phyloP scores from a whole-genome alignment of 225 moss, liverwort and hornwort genomes.

The Physcomitrellopsis africana region DNA sequence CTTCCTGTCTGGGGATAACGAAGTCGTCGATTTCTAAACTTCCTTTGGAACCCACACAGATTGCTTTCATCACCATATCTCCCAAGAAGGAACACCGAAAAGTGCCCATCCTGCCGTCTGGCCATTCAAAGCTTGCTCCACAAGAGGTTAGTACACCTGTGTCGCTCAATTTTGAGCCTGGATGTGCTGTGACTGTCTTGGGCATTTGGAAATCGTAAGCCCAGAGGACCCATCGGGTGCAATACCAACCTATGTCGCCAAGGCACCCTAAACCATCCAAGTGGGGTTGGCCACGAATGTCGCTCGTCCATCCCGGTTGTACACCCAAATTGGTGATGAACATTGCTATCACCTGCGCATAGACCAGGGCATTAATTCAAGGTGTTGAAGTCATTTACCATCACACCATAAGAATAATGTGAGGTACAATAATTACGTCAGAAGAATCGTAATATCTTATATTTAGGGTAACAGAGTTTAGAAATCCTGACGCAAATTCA shows the following conservation, averaged over 20 bases:
- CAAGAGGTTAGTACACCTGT: conserved; percentile 51
- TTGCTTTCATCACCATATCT: conserved; percentile 46
- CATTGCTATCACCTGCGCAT: conserved; percentile 35
- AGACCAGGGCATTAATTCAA: background rate
- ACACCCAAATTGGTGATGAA: conserved; percentile 32
- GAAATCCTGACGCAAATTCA: too few species aligned
- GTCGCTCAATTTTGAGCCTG: conserved; percentile 41
- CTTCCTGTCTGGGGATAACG: conserved; percentile 47
- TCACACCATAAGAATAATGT: too few species aligned
- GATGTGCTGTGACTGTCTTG: conserved; percentile 43
- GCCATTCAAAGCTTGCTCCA: conserved; percentile 47
- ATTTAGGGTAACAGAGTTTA: too few species aligned
- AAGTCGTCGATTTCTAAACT: conserved; percentile 59
- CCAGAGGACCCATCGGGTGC: conserved; percentile 47
- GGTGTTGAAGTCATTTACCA: background rate
- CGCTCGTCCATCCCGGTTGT: conserved; percentile 27
- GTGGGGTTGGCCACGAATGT: conserved; percentile 43
- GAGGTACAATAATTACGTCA: too few species aligned
- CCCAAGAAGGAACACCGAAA: conserved; percentile 55
- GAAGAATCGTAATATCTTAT: too few species aligned
- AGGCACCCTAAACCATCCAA: conserved; percentile 54
- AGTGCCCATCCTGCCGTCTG: conserved; percentile 40
- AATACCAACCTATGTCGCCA: conserved; percentile 66
- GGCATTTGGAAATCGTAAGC: conserved; percentile 53
- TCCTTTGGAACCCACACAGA: conserved; percentile 45